These are phyloP conservation scores for Pyrenophora graminea DNA, from an alignment of 2,329 filamentous ascomycete genomes.

Conservation along the genomic window DNA sequence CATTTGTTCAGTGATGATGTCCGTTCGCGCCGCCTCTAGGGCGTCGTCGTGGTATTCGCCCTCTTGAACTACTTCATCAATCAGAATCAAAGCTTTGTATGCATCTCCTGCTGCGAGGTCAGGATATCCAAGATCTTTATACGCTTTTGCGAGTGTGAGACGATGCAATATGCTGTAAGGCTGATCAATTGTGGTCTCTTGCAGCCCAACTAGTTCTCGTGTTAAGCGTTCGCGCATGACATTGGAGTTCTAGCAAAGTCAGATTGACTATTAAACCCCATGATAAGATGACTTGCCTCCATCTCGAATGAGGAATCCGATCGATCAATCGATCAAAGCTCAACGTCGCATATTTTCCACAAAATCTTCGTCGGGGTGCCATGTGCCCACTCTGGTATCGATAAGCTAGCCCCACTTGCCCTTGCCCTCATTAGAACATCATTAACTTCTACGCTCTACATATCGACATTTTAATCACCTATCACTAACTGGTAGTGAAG, in stretches of 20 bases:
- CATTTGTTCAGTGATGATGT: constrained; percentile 22
- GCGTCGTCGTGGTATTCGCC: constrained; percentile 79
- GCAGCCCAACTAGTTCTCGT: constrained; percentile 29
- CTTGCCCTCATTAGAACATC: background rate
- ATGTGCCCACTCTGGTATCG: constrained; percentile 10
- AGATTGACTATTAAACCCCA: background rate
- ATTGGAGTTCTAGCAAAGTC: background rate
- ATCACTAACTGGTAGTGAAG: too few species aligned
- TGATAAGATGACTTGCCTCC: constrained; percentile 13
- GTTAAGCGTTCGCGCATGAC: constrained; percentile 19
- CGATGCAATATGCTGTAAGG: constrained; percentile 48
- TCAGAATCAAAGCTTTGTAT: constrained; percentile 84
- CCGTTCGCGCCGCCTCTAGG: constrained; percentile 54
- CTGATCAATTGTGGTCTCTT: constrained; percentile 25
- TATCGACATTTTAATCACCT: background rate
- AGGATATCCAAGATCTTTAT: constrained; percentile 79
- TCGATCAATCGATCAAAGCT: background rate
- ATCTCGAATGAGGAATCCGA: constrained; percentile 1
- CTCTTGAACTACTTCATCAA: constrained; percentile 79
- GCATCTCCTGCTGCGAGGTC: constrained; percentile 89
- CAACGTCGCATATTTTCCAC: background rate
- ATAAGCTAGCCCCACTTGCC: constrained; percentile 10
- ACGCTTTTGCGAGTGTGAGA: constrained; percentile 69
- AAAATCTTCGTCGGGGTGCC: constrained; percentile 8
- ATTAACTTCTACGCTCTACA: background rate